Base-by-base conservation (phyloP, 176 grass and related monocot genomes). In the Areca catechu region DNA sequence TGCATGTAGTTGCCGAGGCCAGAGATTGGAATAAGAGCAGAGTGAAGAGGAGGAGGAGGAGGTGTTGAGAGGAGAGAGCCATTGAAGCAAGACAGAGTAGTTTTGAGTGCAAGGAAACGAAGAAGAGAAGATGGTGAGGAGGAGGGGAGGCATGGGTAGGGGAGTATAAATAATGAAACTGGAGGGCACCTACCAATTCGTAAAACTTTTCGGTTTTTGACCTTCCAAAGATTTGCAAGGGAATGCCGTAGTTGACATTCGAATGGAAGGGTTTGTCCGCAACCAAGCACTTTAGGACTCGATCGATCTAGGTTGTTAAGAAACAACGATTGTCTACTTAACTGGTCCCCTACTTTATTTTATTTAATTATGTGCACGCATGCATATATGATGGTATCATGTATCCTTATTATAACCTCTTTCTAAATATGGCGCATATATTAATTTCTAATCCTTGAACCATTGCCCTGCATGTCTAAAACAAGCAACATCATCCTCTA, bases 1-100 rank as follows among this genome's bases (percentile, higher is more conserved):
- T 54, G 50, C 64, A 62, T 19, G 56, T 50, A 30, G 74, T 73
- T 72, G 66, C 79, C 50, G 12, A 55, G 6, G 54, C 83, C 15
- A 22, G 5, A n/a, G 73, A 50, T 29, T 60, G 29, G 70, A 74
- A 57, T n/a, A 57, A 58, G 20, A 72, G 57, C 19, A 60, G 47
- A 54, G 59, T 19, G 12, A 69, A 53, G 49, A 43, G 64, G n/a
- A 51, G n/a, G 51, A 77, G 50, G 66, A 63, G 63, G 59, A 59
- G 57, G 53, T 3, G 4, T 43, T 1, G 19, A 51, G 59, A 51
- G 4, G 57, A 54, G 16, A 56, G 61, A 51, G 34, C 63, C 69
- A 77, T 77, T 15, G 22, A 16, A 63, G 4, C 56, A 24, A 17
- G 3, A 22, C 5, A 49, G 4, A 15, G 29, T 7, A 43, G 16